phyloP scores from a whole-genome alignment of 2,329 filamentous ascomycete genomes.

The Dryadomyces sulphureus region DNA sequence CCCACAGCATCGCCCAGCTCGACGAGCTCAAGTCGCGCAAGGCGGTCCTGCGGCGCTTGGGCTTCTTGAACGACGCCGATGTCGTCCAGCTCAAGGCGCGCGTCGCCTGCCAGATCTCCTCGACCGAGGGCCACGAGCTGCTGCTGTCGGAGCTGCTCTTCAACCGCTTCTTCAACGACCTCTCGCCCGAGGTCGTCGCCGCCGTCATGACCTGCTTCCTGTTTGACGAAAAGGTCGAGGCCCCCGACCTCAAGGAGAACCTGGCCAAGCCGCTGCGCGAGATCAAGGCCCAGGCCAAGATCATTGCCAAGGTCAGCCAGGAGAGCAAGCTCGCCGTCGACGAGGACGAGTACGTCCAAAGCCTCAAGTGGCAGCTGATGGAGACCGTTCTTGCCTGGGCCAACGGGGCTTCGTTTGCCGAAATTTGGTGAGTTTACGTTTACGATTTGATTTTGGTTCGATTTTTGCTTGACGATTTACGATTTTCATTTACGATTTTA shows the following conservation, averaged over 20 bases:
- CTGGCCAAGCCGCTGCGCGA: constrained; percentile 74
- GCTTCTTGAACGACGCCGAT: constrained; percentile 90
- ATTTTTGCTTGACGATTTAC: no score
- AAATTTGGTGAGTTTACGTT: constrained; percentile 67
- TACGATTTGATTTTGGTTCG: no score
- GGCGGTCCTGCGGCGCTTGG: constrained; percentile 81
- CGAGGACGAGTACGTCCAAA: constrained; percentile 82
- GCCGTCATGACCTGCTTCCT: constrained; percentile 86
- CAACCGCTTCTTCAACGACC: constrained; percentile 94
- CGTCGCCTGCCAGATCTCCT: constrained; percentile 95
- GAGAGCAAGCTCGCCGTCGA: constrained; percentile 92
- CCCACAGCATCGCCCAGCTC: constrained; percentile 78
- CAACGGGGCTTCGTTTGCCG: constrained; percentile 74
- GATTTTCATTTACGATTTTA: no score
- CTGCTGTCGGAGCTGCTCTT: constrained; percentile 88
- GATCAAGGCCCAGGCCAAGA: constrained; percentile 72
- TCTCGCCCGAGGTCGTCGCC: constrained; percentile 76
- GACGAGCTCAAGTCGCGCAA: constrained; percentile 95
- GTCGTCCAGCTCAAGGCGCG: constrained; percentile 95
- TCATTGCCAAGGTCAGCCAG: constrained; percentile 83
- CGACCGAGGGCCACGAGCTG: constrained; percentile 77
- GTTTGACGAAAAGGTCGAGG: constrained; percentile 88
- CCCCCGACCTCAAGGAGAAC: constrained; percentile 65
- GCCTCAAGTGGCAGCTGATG: constrained; percentile 92
- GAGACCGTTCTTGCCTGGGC: constrained; percentile 90